A percentile compares a stretch with the other conserved stretches of the same genome.
Evolutionary conservation across 257 asterid species (phyloP).

Genomic region (Cinchona pubescens): DNA sequence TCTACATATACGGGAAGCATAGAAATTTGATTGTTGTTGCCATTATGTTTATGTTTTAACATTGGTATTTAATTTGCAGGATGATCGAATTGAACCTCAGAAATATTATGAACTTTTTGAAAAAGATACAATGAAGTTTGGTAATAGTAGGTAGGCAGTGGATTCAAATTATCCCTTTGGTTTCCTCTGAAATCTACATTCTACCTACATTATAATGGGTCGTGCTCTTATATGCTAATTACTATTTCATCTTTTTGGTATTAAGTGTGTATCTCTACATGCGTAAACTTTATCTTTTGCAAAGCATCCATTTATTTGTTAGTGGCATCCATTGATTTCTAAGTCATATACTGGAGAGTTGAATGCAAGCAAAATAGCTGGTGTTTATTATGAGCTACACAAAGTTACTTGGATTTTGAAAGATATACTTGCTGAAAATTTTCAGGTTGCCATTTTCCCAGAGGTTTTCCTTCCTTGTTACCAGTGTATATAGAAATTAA

Average conservation of each 20-base stretch:
- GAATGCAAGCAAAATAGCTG: neutral
- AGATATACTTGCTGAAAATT: neutral
- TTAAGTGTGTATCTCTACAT: neutral
- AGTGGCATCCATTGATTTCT: neutral
- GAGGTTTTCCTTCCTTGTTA: neutral
- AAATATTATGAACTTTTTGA: slow-evolving; percentile 84
- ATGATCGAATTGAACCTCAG: slow-evolving; percentile 68
- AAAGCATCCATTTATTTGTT: neutral
- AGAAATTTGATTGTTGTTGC: neutral
- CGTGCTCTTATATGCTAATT: neutral
- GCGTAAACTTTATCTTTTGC: neutral
- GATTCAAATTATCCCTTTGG: neutral
- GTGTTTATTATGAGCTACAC: neutral
- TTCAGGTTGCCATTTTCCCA: neutral
- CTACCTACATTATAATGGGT: neutral
- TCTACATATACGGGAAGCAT: slow-evolving; percentile 9
- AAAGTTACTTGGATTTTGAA: neutral
- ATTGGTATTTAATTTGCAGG: slow-evolving; percentile 46
- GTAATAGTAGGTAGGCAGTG: slow-evolving; percentile 82
- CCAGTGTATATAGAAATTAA: neutral
- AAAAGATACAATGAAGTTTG: slow-evolving; percentile 86
- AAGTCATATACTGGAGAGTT: neutral
- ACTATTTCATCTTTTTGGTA: neutral
- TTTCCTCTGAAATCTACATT: neutral
- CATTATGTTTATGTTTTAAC: slow-evolving; percentile 6